Base-by-base conservation (phyloP, 805 yeast species). In the Suhomyces xylopsoci region DNA sequence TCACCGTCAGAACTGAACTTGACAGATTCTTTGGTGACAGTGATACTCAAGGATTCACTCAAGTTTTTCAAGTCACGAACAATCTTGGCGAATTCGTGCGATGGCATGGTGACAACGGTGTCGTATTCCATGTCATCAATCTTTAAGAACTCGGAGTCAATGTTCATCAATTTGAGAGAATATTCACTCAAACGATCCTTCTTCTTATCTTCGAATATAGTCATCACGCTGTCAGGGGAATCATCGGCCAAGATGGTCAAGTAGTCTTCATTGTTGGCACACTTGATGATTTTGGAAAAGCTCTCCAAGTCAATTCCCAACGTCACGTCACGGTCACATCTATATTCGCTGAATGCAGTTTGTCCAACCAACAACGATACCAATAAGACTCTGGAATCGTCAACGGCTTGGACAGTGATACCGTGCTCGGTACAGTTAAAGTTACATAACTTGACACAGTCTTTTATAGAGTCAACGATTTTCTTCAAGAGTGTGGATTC, bases 401-500 rank as follows among this genome's bases (percentile, higher is more conserved):
- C 99, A 61, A 94, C 94, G 25, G 99, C 98, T 78, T 94, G 98
- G 20, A 96, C 93, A 9, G 96, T 87, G 64, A 94, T 87, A 60
- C 99, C 99, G 57, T 84, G 82, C 70, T 89, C 94, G n/a, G 96
- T 84, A 77, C 97, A 94, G 77, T 91, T 94, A 80, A 94, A 90
- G 80, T 94, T 94, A 78, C 97, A 94, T 62, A 92, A 81, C 64
- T 89, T 90, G 57, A 94, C 97, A 66, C 96, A 87, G 67, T 94
- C 99, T 68, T 90, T 89, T 69, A 93, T 88, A 53, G 98, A 85
- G 62, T 94, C 99, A 63, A 92, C 87, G 66, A 92, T 87, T 72
- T 88, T 91, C 75, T 94, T 94, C 68, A 94, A 83, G 59, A 91
- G 81, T 53, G 92, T 81, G 51, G 98, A 97, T 78, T 91, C 92